Base-by-base conservation (phyloP, 495 filamentous ascomycete species). In the Penicillium soppii region DNA sequence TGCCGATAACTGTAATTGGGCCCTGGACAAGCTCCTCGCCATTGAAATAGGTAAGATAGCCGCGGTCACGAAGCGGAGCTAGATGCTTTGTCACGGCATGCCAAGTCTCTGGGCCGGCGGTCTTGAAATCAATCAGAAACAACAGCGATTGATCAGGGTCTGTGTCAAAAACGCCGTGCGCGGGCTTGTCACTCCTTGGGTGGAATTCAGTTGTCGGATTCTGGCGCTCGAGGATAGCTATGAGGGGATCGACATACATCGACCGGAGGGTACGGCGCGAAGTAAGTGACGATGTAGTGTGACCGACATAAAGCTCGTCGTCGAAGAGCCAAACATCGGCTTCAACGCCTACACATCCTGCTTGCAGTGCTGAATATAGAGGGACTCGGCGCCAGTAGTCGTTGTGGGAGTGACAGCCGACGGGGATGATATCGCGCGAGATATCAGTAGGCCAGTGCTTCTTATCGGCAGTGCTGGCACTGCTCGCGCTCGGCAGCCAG, bases 281-380 rank as follows among this genome's bases (percentile, higher is more conserved):
- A 0, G 71, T 73, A 17, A 83, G 65, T 26, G 74, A 66, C 1
- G 72, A 68, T 6, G 60, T 66, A 6, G 69, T 73, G 47, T 86
- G 82, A 16, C 80, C 81, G 20, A 86, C 78, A 45, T 73, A 86
- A 15, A 89, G 72, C 7, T 90, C 84, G 4, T 84, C 68, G 38
- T 87, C 79, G 55, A 85, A 82, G 8, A 88, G 78, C 90, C 90
- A 97, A 16, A 97, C 84, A 59, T 97, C 92, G 0, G 90, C 90
- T 70, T 97, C 92, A 26, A 92, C 81, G 12, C 82, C 71, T 16
- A 82, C 76, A 50, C 82, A 86, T 15, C 92, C 89, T 1, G 71
- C 56, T 71, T 84, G 74, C 7, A 90, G 65, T 3, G 85, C 85
- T 3, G 81, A 83, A 62, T 73, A 87, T 0, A 89, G 70, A 0